These are phyloP conservation scores for Aspergillus hortae DNA, from an alignment of 2,329 filamentous ascomycete genomes.

Conservation along the genomic window DNA sequence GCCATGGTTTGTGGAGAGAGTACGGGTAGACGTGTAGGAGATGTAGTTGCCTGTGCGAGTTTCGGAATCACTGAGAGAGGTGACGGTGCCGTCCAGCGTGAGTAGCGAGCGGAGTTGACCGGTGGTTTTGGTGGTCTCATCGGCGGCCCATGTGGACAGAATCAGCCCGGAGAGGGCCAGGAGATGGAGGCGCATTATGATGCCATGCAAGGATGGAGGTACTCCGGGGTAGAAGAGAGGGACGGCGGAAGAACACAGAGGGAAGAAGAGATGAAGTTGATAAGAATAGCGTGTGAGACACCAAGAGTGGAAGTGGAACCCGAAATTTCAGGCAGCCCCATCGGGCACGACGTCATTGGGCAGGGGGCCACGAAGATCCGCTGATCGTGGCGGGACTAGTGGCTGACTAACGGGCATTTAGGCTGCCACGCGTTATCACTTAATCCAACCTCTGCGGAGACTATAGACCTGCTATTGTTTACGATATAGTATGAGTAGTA, in stretches of 20 bases:
- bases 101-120: constrained; percentile 8
- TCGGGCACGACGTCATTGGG: no score
- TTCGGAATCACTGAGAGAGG: constrained; percentile 22
- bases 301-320: not conserved
- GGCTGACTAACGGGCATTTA: no score
- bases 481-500: no score
- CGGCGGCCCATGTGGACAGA: constrained; percentile 5
- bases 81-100: constrained; percentile 22
- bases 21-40: constrained; percentile 35
- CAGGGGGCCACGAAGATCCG: no score
- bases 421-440: no score
- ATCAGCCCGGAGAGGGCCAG: constrained; percentile 12
- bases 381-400: no score
- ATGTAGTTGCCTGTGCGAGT: constrained; percentile 39
- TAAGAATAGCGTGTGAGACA: no score
- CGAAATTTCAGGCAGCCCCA: not conserved
- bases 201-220: not conserved
- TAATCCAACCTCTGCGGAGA: no score
- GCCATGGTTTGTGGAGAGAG: constrained; percentile 16
- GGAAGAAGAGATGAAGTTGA: not conserved
- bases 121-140: constrained; percentile 7
- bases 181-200: constrained; percentile 10
- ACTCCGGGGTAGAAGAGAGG: not conserved
- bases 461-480: no score
- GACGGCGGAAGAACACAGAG: not conserved